Evolutionary conservation across 495 filamentous ascomycete genomes (phyloP), one percentile per base, ranked within the genome.

Genomic region (Amorphotheca resinae): DNA sequence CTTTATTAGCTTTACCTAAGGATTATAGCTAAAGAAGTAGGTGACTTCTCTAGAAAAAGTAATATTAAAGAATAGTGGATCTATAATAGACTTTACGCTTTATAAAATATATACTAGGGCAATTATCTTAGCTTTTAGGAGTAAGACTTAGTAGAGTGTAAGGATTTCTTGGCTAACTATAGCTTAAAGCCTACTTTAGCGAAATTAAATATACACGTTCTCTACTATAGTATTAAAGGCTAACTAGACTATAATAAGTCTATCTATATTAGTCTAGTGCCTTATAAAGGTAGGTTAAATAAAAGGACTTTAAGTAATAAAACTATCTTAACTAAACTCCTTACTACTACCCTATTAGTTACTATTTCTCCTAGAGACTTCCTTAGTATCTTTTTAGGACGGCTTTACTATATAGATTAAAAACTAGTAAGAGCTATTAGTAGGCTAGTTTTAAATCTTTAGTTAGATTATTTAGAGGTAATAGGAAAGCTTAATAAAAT

Each of bases 401-500:
- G 22, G 14, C 38, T 47, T 16, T 28, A 18, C 16, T 47, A 42
- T 26, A 25, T 17, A 16, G 28, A 41, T 33, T 2, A 33, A 23
- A 47, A 47, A 17, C 37, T 14, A 28, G 11, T 22, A 36, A 44
- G 25, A 49, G 37, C 41, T 18, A 49, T 49, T 26, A 18, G 20
- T n/a, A 39, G 46, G 18, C 46, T 33, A 25, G 20, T 49, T 39
- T 11, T 15, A n/a, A 22, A 22, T 32, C 31, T 49, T 22, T 49
- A 22, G 40, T 20, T 49, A 32, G 46, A 49, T 22, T 22, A 44
- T 38, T 44, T 15, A 7, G 40, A 41, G 31, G 33, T 49, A 17
- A 21, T 15, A 33, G 46, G 33, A 38, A 37, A 42, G 16, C 40
- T 49, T 21, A 49, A 37, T 44, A 32, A 44, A 38, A 44, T 49